A percentile compares a stretch with the other conserved stretches of the same genome.
Conservation (phyloP, 2,329 filamentous ascomycete species). For the Cryphonectria nitschkei region DNA sequence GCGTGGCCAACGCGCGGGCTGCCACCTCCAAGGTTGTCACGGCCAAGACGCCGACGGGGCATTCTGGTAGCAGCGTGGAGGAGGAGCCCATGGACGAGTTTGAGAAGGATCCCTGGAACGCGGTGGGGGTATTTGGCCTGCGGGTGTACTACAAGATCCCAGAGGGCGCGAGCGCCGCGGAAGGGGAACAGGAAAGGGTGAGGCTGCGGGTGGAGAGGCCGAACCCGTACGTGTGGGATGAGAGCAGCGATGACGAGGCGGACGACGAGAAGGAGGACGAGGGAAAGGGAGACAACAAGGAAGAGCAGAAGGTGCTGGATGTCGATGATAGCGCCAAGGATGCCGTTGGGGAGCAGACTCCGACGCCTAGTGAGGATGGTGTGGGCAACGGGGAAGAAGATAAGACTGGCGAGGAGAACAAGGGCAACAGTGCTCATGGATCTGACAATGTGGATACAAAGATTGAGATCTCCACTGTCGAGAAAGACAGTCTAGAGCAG, state of each 20-base stretch:
- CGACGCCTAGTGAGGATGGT: constrained; percentile 16
- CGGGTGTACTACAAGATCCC: constrained; percentile 58
- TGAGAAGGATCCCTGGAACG: constrained; percentile 63
- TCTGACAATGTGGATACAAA: background rate
- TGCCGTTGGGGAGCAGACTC: constrained; percentile 25
- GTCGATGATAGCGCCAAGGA: constrained; percentile 41
- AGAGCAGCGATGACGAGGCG: constrained; percentile 35
- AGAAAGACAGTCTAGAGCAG: background rate
- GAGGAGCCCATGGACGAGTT: constrained; percentile 52
- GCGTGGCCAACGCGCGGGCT: constrained; percentile 22
- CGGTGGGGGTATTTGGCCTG: constrained; percentile 62
- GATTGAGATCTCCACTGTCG: background rate
- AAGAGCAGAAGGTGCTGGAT: constrained; percentile 35
- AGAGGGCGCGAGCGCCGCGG: constrained; percentile 20
- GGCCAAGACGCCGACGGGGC: constrained; percentile 15
- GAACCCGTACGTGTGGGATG: constrained; percentile 30
- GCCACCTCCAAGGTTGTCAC: constrained; percentile 9
- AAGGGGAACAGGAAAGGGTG: constrained; percentile 31
- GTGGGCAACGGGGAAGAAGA: constrained; percentile 5
- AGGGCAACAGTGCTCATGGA: background rate
- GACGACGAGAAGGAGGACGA: constrained; percentile 28
- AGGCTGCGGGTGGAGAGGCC: constrained; percentile 36
- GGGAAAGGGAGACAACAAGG: constrained; percentile 16
- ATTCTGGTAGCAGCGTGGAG: constrained; percentile 14
- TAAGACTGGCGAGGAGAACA: background rate